phyloP scores from a whole-genome alignment of 2,329 filamentous ascomycete genomes.

The Metarhizium guizhouense region DNA sequence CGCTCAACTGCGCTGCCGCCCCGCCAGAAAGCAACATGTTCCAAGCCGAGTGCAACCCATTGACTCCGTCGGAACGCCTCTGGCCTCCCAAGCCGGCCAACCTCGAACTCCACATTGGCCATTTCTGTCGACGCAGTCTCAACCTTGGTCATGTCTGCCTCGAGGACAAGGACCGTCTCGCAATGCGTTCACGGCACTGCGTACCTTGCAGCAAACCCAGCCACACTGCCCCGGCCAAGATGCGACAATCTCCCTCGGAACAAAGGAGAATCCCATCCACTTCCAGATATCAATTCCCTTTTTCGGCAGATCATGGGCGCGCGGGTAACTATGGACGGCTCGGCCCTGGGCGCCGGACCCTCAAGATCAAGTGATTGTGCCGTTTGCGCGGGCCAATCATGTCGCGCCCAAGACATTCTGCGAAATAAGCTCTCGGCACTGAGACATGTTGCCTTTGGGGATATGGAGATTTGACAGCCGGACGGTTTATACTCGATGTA shows the following conservation, averaged over 20 bases:
- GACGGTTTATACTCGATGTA: too few relatives aligned
- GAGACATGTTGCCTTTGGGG: too few relatives aligned
- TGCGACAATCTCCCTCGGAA: neutral
- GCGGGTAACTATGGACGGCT: neutral
- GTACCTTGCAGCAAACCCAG: too few relatives aligned
- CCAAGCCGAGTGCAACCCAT: neutral
- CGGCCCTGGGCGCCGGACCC: neutral
- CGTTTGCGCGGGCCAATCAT: too few relatives aligned
- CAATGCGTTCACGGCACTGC: too few relatives aligned
- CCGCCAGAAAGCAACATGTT: neutral
- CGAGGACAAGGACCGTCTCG: too few relatives aligned
- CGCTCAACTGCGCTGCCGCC: too few relatives aligned
- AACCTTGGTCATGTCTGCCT: too few relatives aligned
- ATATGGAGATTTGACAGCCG: too few relatives aligned
- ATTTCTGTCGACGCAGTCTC: neutral
- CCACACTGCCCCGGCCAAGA: neutral
- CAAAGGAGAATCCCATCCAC: neutral
- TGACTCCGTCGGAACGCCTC: neutral
- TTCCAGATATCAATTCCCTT: neutral
- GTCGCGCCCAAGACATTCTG: too few relatives aligned
- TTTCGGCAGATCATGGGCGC: neutral
- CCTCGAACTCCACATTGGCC: neutral
- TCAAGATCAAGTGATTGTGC: neutral
- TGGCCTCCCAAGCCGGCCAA: neutral
- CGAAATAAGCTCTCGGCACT: too few relatives aligned